These are phyloP conservation scores for Auxenochlorella pyrenoidosa DNA, from an alignment of 139 green algal species.

Conservation along the genomic window DNA sequence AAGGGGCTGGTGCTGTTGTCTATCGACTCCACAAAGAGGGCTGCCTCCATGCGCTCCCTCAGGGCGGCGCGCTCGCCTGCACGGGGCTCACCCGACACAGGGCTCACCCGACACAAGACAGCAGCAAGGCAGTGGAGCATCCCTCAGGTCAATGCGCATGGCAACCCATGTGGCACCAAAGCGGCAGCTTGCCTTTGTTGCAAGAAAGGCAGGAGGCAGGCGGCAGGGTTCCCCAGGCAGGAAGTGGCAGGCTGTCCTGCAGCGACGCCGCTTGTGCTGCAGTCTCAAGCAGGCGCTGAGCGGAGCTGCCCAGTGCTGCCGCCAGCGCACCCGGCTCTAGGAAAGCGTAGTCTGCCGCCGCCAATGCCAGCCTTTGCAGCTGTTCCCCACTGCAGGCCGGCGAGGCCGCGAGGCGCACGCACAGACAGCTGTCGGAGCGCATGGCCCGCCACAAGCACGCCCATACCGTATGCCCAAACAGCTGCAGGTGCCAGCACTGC, in stretches of 20 bases:
- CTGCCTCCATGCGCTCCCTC: slow-evolving; percentile 7
- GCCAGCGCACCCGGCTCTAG: slow-evolving; percentile 20
- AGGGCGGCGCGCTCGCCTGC: slow-evolving; percentile 17
- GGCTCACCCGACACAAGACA: background rate
- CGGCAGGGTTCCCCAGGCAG: background rate
- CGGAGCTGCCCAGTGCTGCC: background rate
- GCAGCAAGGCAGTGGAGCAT: background rate
- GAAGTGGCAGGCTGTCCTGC: background rate
- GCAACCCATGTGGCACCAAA: background rate
- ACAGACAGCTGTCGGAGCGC: too few species aligned
- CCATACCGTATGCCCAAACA: too few species aligned
- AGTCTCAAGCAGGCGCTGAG: background rate
- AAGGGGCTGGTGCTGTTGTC: slow-evolving; percentile 17
- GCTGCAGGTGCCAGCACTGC: too few species aligned
- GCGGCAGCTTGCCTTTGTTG: too few species aligned
- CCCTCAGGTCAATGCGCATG: background rate
- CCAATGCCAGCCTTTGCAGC: slow-evolving; percentile 36
- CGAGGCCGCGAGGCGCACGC: too few species aligned
- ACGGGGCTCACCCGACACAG: background rate
- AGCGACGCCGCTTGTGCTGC: background rate
- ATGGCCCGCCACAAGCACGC: too few species aligned
- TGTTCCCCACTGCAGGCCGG: slow-evolving; percentile 8
- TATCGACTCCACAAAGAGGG: background rate
- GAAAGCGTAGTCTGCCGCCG: slow-evolving; percentile 42
- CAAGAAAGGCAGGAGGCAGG: too few species aligned